A percentile compares a stretch with the other conserved stretches of the same genome.
Conservation (phyloP, 306 rosid genomes). For the Vicia faba region DNA sequence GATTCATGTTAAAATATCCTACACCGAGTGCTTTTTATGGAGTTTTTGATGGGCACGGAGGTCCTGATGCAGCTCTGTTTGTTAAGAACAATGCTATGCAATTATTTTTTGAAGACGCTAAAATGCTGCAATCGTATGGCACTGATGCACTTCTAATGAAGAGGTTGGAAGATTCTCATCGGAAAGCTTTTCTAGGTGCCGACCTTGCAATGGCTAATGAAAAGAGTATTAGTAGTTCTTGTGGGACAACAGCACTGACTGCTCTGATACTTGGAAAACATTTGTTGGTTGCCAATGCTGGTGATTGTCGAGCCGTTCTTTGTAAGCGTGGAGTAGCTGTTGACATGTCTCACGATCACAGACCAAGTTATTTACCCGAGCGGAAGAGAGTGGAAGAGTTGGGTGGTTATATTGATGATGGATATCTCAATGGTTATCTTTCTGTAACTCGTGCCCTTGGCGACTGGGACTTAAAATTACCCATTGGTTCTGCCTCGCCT, state of each 20-base stretch:
- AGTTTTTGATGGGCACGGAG: constrained; percentile 91
- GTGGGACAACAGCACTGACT: constrained; percentile 87
- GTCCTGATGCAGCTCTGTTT: constrained; percentile 85
- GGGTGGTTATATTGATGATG: constrained; percentile 63
- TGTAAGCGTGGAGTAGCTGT: constrained; percentile 69
- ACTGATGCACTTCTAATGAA: constrained; percentile 48
- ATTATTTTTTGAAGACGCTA: constrained; percentile 69
- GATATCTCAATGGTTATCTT: constrained; percentile 68
- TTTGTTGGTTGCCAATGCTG: constrained; percentile 83
- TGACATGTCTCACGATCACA: constrained; percentile 81
- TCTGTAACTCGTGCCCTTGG: constrained; percentile 83
- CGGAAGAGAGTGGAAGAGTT: constrained; percentile 60
- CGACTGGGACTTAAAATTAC: constrained; percentile 74
- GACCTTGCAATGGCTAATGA: constrained; percentile 75
- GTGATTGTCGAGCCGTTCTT: constrained; percentile 92
- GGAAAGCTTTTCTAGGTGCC: constrained; percentile 67
- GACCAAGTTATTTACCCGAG: constrained; percentile 64
- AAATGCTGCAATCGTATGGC: constrained; percentile 53
- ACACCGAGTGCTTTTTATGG: constrained; percentile 72
- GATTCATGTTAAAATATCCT: constrained; percentile 49
- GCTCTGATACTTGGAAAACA: constrained; percentile 76
- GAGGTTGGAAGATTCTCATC: constrained; percentile 69
- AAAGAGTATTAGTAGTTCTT: constrained; percentile 50
- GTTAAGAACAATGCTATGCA: constrained; percentile 70
- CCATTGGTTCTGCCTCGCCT: constrained; percentile 64